Base-by-base conservation (phyloP, 1,284 basidiomycete species). In the Xerocomus nothofagi region DNA sequence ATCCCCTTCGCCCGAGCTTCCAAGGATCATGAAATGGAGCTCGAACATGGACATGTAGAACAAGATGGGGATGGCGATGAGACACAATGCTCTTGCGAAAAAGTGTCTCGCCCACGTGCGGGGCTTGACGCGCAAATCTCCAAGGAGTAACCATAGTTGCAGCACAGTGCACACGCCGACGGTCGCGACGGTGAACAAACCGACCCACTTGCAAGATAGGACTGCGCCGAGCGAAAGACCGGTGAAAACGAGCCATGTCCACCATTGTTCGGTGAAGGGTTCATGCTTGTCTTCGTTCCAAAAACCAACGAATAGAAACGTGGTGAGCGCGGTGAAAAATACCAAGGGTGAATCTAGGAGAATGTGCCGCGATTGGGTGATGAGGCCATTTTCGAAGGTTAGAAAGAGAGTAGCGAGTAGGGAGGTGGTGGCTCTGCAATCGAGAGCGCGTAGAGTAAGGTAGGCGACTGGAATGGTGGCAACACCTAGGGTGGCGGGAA, bases 1-100 rank as follows among this genome's bases (percentile, higher is more conserved):
- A 68, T 99, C 97, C 1, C 97, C 97, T 51, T 98, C 94, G 29
- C 97, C 97, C 3, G 91, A 90, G 68, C 86, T 88, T 63, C 84
- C 81, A 29, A 99, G 76, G 55, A 99, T 81, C 66, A 84, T 71
- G 71, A 99, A 96, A 69, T 99, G 97, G 46, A 99, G 86, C 67
- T 87, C 80, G 73, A 99, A 99, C 85, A 94, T 95, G 63, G 76
- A 69, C 88, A 98, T 91, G 75, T 99, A 99, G 70, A 99, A 93
- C 30, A 86, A 36, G 29, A 87, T 66, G 3, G 97, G 96, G 3
- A 99, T 68, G 27, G 77, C 75, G 59, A 98, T 97, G 48, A 99
- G 78, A 67, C 94, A 97, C 17, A 97, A 57, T 0, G 92, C 91
- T 24, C 97, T 77, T 0, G 96, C 95, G 11, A 82, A 68, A 69